These are phyloP conservation scores for Gastrolobium villosum DNA, from an alignment of 306 rosid species.

Conservation along the genomic window DNA sequence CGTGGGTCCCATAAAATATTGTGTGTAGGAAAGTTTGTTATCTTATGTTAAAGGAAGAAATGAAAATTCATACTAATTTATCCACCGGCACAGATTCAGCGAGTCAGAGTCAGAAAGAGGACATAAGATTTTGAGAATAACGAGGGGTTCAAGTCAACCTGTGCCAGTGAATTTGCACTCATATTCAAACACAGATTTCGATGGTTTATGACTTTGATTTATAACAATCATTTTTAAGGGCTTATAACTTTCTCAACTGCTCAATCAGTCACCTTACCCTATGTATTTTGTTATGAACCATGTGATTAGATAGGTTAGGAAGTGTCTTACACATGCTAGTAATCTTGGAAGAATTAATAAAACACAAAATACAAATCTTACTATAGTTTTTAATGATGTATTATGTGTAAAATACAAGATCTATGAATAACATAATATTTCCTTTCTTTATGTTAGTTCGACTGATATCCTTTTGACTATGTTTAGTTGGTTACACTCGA, in stretches of 20 bases:
- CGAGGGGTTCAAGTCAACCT: conserved; percentile 52
- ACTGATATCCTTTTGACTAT: conserved; percentile 16
- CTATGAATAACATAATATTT: conserved; percentile 53
- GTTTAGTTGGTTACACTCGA: conserved; percentile 31
- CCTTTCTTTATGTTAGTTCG: conserved; percentile 62
- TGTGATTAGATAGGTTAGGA: conserved; percentile 60
- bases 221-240: conserved; percentile 41
- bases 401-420: conserved; percentile 42
- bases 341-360: conserved; percentile 39
- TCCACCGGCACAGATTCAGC: conserved; percentile 44
- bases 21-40: no score
- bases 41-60: no score
- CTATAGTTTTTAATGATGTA: conserved; percentile 21
- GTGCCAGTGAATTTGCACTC: conserved; percentile 34
- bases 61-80: conserved; percentile 10
- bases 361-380: conserved; percentile 35
- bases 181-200: conserved; percentile 54
- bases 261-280: conserved; percentile 1
- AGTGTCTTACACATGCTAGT: conserved; percentile 57
- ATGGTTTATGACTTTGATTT: conserved; percentile 42
- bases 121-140: conserved; percentile 36
- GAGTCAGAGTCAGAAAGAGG: conserved; percentile 38
- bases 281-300: conserved; percentile 38
- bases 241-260: background rate
- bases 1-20: no score